Evolutionary conservation across 176 grass and related monocot genomes (phyloP).

Genomic region (Rhynchospora breviuscula): DNA sequence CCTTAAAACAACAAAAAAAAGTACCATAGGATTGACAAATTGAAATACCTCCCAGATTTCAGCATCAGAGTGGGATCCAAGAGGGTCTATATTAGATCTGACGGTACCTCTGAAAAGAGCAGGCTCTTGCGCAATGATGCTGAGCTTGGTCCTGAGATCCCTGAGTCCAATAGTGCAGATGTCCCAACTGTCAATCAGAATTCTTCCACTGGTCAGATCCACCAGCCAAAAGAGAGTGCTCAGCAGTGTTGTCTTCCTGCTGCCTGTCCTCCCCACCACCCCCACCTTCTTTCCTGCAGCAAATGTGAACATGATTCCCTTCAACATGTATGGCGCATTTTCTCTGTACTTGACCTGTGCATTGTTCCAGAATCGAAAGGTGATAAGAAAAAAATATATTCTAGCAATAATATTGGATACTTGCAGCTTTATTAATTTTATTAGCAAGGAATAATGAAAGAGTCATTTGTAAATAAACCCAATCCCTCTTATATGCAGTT

Average conservation of each 20-base stretch:
- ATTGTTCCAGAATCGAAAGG: not conserved
- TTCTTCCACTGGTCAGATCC: slow-evolving; percentile 51
- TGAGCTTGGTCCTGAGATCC: slow-evolving; percentile 76
- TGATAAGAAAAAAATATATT: not conserved
- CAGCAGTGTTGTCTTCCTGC: slow-evolving; percentile 68
- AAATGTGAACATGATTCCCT: slow-evolving; percentile 74
- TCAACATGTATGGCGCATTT: slow-evolving; percentile 46
- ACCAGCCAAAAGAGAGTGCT: slow-evolving; percentile 68
- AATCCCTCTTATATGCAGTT: too few relatives aligned
- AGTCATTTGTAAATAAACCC: too few relatives aligned
- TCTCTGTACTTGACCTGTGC: slow-evolving; percentile 65
- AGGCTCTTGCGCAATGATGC: slow-evolving; percentile 81
- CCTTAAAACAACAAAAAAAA: too few relatives aligned
- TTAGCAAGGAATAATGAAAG: too few relatives aligned
- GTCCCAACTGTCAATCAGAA: slow-evolving; percentile 69
- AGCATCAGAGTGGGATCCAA: slow-evolving; percentile 46
- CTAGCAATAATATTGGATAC: not conserved
- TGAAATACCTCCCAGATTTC: slow-evolving; percentile 82
- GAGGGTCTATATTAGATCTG: slow-evolving; percentile 62
- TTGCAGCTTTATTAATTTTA: too few relatives aligned
- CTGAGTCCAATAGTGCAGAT: slow-evolving; percentile 76
- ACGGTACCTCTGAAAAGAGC: slow-evolving; percentile 79
- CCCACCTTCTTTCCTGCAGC: slow-evolving; percentile 57
- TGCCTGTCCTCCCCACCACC: slow-evolving; percentile 79
- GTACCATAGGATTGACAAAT: too few relatives aligned